Percentiles rank a stretch among this genome's conserved stretches.
phyloP scores from a whole-genome alignment of 768 basidiomycete species.

The Lanmaoa rubissima region DNA sequence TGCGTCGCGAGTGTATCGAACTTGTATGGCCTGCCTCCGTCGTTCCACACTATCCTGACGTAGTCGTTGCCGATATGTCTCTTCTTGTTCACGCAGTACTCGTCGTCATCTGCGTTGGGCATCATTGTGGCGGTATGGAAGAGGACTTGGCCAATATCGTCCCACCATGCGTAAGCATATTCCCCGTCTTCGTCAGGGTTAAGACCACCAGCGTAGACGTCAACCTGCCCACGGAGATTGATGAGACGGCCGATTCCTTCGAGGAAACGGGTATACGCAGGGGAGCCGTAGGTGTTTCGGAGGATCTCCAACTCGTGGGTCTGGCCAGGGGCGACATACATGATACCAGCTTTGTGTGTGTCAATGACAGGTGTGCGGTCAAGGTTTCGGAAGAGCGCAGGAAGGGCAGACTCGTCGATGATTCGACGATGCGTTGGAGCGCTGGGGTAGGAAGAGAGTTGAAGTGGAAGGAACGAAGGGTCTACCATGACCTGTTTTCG shows the following conservation, averaged over 20 bases:
- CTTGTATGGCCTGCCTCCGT: conserved; percentile 82
- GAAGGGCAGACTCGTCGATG: conserved; percentile 53
- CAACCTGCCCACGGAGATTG: conserved; percentile 83
- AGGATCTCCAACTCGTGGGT: conserved; percentile 82
- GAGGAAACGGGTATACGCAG: conserved; percentile 91
- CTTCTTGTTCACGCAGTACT: conserved; percentile 81
- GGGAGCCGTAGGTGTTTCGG: conserved; percentile 87
- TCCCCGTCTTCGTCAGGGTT: conserved; percentile 92
- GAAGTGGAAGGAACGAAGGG: conserved; percentile 82
- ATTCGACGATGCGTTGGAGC: conserved; percentile 40
- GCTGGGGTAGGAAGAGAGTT: conserved; percentile 75
- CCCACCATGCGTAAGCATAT: conserved; percentile 99
- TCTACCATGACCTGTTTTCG: conserved; percentile 84
- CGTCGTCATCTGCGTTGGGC: conserved; percentile 74
- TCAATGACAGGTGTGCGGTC: conserved; percentile 93
- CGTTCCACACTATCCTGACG: conserved; percentile 97
- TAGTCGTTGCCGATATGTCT: conserved; percentile 96
- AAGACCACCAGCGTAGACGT: conserved; percentile 90
- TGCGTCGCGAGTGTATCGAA: conserved; percentile 92
- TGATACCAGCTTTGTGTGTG: conserved; percentile 92
- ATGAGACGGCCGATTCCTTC: conserved; percentile 87
- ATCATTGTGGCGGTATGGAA: conserved; percentile 98
- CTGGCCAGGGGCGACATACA: conserved; percentile 95
- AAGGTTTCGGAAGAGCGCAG: conserved; percentile 61
- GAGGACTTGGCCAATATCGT: conserved; percentile 92